These are phyloP conservation scores for Lactarius indigo DNA, from an alignment of 768 basidiomycete species.

Conservation along the genomic window DNA sequence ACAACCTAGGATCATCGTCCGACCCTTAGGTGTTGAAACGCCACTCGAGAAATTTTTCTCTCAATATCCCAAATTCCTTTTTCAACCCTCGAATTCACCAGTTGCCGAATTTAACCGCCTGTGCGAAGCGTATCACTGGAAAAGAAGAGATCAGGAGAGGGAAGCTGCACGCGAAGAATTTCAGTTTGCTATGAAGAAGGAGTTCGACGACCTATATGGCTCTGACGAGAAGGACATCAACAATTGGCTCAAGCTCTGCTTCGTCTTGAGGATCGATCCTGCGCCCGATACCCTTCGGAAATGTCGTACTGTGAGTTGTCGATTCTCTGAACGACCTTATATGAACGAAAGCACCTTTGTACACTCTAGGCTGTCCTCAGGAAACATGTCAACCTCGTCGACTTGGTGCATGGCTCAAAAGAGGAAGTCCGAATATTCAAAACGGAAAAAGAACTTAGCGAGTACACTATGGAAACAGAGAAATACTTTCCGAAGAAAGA, in stretches of 20 bases:
- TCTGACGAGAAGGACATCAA: conserved; percentile 21
- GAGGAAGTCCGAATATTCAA: conserved; percentile 1
- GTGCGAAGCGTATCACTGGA: not conserved
- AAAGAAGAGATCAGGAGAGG: no score
- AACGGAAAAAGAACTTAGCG: not conserved
- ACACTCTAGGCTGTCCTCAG: conserved; percentile 5
- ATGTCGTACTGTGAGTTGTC: conserved; percentile 6
- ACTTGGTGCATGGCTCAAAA: conserved; percentile 13
- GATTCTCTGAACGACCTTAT: not conserved
- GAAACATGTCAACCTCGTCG: conserved; percentile 23
- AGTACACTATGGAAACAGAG: conserved; percentile 1
- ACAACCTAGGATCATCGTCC: not conserved
- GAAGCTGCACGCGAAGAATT: conserved; percentile 7
- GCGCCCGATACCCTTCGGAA: conserved; percentile 6
- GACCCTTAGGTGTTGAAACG: not conserved
- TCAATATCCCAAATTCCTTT: conserved; percentile 15
- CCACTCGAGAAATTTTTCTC: conserved; percentile 24
- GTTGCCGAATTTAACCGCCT: conserved; percentile 18
- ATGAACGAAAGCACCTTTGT: not conserved
- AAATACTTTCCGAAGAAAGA: conserved; percentile 30
- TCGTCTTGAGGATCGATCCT: conserved; percentile 18
- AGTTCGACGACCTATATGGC: conserved; percentile 27
- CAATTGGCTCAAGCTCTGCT: conserved; percentile 23
- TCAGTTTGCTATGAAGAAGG: conserved; percentile 9
- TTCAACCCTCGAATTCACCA: conserved; percentile 10